Base-by-base conservation (phyloP, 768 basidiomycete genomes). In the Piloderma croceum region DNA sequence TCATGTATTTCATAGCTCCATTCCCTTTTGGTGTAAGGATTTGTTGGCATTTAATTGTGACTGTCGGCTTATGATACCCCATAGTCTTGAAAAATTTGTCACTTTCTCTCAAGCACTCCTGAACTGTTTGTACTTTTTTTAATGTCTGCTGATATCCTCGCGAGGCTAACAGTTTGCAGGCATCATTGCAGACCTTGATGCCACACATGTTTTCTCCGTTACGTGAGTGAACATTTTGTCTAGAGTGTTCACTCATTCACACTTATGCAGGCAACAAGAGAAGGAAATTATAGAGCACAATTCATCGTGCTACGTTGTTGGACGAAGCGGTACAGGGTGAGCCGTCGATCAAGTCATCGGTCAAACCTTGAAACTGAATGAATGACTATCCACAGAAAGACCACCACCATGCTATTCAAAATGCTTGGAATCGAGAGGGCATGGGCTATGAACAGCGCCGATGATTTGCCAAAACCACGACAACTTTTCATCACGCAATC, bases 401-500 rank as follows among this genome's bases (percentile, higher is more conserved):
- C 81, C 0, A 86, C 84, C 0, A 80, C 82, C 0, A 83, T 87
- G 71, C 62, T 87, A 1, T 82, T 80, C 64, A 85, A 83, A 55
- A 85, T 87, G 73, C 65, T 85, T 2, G 71, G 74, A 2, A 74
- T 83, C 6, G 79, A 86, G 47, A 61, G 71, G n/a, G 66, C 73
- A 3, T 79, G 71, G 60, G 57, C 71, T 27, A 44, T 65, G 19
- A 56, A 61, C 18, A n/a, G n/a, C n/a, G 57, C 55, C 7, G 61
- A 54, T 13, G 55, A 65, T 27, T 52, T 60, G 1, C 35, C 20
- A 7, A 76, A 71, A 49, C 77, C 79, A 3, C 70, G 81, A 10
- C 84, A 87, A 49, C 55, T 87, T 10, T 87, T 87, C 44, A 74
- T 87, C 2, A 86, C 84, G 0, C 78, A 83, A 49, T 86, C 83